phyloP scores from a whole-genome alignment of 2,329 filamentous ascomycete genomes.

The Aspergillus texensis region DNA sequence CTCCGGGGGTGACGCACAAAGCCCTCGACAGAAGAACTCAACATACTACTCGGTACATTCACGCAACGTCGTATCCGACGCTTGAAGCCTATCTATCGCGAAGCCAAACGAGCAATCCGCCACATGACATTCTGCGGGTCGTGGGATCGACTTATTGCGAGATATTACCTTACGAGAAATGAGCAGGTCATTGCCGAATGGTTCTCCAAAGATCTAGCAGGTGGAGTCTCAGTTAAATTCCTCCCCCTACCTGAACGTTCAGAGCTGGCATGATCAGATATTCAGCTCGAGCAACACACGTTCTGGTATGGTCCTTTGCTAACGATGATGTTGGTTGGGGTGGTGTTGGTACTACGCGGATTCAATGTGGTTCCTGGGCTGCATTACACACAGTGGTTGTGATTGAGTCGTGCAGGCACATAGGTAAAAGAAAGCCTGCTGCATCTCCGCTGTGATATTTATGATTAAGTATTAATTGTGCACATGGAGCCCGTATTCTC shows the following conservation, averaged over 20 bases:
- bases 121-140: neutral
- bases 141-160: neutral
- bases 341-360: neutral
- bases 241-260: neutral
- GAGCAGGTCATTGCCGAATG: neutral
- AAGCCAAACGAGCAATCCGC: neutral
- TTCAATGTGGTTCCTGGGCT: neutral
- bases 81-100: conserved; percentile 8
- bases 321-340: neutral
- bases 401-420: neutral
- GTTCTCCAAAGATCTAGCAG: neutral
- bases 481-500: too few relatives aligned
- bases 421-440: neutral
- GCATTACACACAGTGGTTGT: neutral
- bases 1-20: too few relatives aligned
- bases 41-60: too few relatives aligned
- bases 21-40: too few relatives aligned
- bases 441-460: too few relatives aligned
- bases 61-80: too few relatives aligned
- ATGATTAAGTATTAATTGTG: too few relatives aligned
- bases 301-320: neutral
- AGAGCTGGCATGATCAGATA: neutral
- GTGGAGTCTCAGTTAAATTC: neutral
- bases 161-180: neutral
- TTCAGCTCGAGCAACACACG: neutral